Conservation (phyloP, 1,139 yeast species). For the Hyphopichia pseudoburtonii region DNA sequence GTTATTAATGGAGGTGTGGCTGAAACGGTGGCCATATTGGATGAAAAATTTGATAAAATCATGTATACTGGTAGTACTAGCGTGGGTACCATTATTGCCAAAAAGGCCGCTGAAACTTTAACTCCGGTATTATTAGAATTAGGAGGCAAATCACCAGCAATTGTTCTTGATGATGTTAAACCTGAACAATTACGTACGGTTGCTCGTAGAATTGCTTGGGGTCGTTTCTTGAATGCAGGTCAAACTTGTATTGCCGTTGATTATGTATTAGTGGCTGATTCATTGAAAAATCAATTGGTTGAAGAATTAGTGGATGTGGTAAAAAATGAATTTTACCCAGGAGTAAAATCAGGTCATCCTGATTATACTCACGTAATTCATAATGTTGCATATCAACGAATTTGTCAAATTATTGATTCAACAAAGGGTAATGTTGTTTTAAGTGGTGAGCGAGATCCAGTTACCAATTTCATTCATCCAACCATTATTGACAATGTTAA, state of each 20-base stretch:
- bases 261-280: conserved; percentile 66
- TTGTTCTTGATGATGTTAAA: conserved; percentile 54
- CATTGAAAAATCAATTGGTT: conserved; percentile 54
- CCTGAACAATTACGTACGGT: conserved; percentile 48
- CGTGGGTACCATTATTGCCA: conserved; percentile 78
- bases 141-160: conserved; percentile 89
- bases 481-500: conserved; percentile 58
- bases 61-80: conserved; percentile 79
- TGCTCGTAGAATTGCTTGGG: conserved; percentile 73
- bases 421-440: conserved; percentile 61
- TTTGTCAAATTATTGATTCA: conserved; percentile 42
- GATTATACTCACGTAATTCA: conserved; percentile 67
- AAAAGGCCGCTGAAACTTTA: conserved; percentile 78
- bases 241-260: conserved; percentile 92
- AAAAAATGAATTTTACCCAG: conserved; percentile 46
- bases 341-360: conserved; percentile 25
- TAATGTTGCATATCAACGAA: conserved; percentile 54
- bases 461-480: conserved; percentile 63
- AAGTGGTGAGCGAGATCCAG: conserved; percentile 52
- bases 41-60: conserved; percentile 75
- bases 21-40: conserved; percentile 65
- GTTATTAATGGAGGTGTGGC: conserved; percentile 74
- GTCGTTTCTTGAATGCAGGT: conserved; percentile 78
- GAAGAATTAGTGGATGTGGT: conserved; percentile 41
- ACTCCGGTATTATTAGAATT: conserved; percentile 83